These are phyloP conservation scores for Pseudogymnoascus sp. DNA, from an alignment of 2,329 filamentous ascomycete species.

Conservation along the genomic window DNA sequence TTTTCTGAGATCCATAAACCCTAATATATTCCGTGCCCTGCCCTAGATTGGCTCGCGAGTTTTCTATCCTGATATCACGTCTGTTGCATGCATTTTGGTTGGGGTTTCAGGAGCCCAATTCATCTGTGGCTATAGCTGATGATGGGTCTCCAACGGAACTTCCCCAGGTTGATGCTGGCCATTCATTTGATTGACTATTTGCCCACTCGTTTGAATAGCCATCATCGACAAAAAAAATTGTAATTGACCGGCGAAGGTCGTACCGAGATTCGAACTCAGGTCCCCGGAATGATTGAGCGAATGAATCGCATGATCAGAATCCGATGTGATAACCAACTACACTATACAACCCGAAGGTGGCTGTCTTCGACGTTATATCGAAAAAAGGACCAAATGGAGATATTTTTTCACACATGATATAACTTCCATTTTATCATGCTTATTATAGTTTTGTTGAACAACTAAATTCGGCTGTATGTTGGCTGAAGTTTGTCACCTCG, in stretches of 20 bases:
- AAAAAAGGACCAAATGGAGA: no score
- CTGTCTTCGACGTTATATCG: no score
- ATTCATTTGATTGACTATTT: background rate
- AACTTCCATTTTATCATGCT: background rate
- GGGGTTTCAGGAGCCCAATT: background rate
- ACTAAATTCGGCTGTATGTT: background rate
- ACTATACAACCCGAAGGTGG: conserved; percentile 8
- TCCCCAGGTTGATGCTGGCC: background rate
- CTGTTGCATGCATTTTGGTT: background rate
- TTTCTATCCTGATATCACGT: background rate
- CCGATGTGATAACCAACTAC: conserved; percentile 8
- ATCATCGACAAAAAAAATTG: background rate
- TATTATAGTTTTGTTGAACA: background rate
- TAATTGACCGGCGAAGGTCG: conserved; percentile 2
- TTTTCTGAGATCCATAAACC: no score
- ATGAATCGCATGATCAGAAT: background rate
- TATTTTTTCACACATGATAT: background rate
- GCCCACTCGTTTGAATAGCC: no score
- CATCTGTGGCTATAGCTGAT: background rate
- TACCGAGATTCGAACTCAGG: conserved; percentile 8
- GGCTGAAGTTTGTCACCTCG: background rate
- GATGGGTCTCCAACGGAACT: background rate
- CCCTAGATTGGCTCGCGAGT: background rate
- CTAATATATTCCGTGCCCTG: no score
- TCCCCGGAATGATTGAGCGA: conserved; percentile 2